Evolutionary conservation across 2,329 filamentous ascomycete genomes (phyloP), one percentile per base, ranked within the genome.

Genomic region (Colletotrichum gloeosporioides): DNA sequence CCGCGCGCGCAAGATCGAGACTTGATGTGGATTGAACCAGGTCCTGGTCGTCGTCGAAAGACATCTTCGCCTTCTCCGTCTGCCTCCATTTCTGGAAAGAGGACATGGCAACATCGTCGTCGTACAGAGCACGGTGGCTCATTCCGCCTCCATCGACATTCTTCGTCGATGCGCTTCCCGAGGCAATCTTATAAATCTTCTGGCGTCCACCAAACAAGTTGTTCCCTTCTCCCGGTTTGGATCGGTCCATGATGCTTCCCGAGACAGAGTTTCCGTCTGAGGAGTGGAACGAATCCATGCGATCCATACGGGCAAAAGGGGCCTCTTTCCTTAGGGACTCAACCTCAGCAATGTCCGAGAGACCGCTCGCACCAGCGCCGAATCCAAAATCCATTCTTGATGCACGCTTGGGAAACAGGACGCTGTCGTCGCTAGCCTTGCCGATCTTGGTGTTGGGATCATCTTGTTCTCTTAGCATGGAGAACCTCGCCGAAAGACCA

Each of bases 381-480:
- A 86, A 85, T 12, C 93, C 93, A 81, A 95, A 95, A 75, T 98
- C 92, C 82, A 92, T 86, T 74, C 94, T 92, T 1, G 96, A 98
- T 78, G 94, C 93, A 70, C 95, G 91, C 81, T 95, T 96, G 5
- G 95, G 95, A 78, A 92, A 94, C 25, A 99, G 86, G 4, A 99
- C 96, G 79, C 96, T 98, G 84, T 98, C 96, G 82, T 99, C 96
- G 84, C 95, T 97, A 18, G 96, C 96, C 85, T 99, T 98, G 74
- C 96, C 96, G 36, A 98, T 90, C 83, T 96, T 94, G 3, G 95
- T 96, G 77, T 89, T 93, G 2, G 96, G 96, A 81, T 98, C 96
- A 83, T 98, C 96, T 83, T 98, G 96, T 84, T 98, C 96, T 81
- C 95, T 90, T 36, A 99, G 88, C 96, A 99, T 99, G 80, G 96